A percentile compares a stretch with the other conserved stretches of the same genome.
Conservation (phyloP, 1,284 basidiomycete genomes). For the Trametes polyzona region DNA sequence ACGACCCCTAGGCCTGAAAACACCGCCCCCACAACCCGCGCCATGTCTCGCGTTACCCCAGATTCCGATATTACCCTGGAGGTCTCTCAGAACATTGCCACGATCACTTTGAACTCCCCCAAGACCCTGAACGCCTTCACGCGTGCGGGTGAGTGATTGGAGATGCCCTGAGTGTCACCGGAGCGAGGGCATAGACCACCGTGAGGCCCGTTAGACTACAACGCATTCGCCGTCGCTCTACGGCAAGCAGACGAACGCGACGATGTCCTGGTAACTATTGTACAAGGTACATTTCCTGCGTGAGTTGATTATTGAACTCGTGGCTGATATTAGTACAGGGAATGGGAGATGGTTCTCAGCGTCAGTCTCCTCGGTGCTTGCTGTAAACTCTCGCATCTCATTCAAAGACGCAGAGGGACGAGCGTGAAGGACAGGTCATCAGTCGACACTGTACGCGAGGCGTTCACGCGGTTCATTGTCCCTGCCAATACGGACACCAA, state of each 20-base stretch:
- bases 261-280: slow-evolving; percentile 67
- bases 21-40: background rate
- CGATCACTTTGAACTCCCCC: slow-evolving; percentile 68
- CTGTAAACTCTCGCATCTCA: too few relatives aligned
- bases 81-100: slow-evolving; percentile 63
- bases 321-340: slow-evolving; percentile 43
- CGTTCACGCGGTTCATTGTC: slow-evolving; percentile 47
- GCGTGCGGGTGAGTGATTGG: slow-evolving; percentile 46
- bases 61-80: slow-evolving; percentile 46
- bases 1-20: background rate
- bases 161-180: too few relatives aligned
- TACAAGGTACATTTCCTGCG: slow-evolving; percentile 54
- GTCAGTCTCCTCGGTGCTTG: slow-evolving; percentile 42
- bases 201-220: slow-evolving; percentile 55
- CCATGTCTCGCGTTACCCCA: background rate
- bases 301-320: background rate
- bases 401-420: slow-evolving; percentile 22
- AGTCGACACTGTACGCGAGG: slow-evolving; percentile 45
- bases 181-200: background rate
- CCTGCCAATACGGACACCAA: slow-evolving; percentile 61
- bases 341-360: slow-evolving; percentile 75
- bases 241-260: slow-evolving; percentile 60
- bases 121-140: slow-evolving; percentile 63
- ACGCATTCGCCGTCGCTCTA: slow-evolving; percentile 58
- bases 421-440: slow-evolving; percentile 18